These are phyloP conservation scores for Serendipita sp. DNA, from an alignment of 768 basidiomycete genomes.

Conservation along the genomic window DNA sequence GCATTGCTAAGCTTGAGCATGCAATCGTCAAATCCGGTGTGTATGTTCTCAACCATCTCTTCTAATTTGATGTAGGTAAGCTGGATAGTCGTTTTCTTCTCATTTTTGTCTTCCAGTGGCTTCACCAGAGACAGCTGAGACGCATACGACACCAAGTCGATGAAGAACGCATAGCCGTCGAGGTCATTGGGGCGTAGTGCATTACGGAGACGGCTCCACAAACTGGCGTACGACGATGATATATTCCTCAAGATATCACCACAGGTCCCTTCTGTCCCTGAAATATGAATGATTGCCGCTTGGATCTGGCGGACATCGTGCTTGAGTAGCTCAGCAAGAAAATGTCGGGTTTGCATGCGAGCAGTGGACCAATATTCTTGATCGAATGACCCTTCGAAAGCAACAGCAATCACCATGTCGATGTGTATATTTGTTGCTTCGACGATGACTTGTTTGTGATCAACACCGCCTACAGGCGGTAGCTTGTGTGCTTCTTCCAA, in stretches of 20 bases:
- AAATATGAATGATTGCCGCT: neutral
- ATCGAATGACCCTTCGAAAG: constrained; percentile 28
- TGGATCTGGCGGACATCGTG: constrained; percentile 15
- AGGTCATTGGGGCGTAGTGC: constrained; percentile 39
- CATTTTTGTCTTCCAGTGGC: too few relatives aligned
- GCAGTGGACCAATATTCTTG: constrained; percentile 28
- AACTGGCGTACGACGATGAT: neutral
- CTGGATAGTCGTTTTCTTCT: constrained; percentile 3
- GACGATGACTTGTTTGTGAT: constrained; percentile 22
- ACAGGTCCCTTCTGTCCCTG: neutral
- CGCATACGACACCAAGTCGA: constrained; percentile 29
- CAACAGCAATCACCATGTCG: constrained; percentile 30
- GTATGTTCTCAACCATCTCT: constrained; percentile 36
- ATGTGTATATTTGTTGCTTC: constrained; percentile 37
- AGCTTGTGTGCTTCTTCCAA: neutral
- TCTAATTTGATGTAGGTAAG: constrained; percentile 43
- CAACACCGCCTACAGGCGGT: constrained; percentile 11
- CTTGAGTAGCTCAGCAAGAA: constrained; percentile 22
- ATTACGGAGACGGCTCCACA: neutral
- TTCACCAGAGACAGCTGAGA: too few relatives aligned
- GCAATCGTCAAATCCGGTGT: constrained; percentile 44
- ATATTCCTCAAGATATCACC: neutral
- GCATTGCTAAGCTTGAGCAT: constrained; percentile 53
- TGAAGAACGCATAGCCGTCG: constrained; percentile 40
- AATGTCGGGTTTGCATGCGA: constrained; percentile 26